phyloP scores from a whole-genome alignment of 2,329 filamentous ascomycete genomes.

The Clarireedia paspali region DNA sequence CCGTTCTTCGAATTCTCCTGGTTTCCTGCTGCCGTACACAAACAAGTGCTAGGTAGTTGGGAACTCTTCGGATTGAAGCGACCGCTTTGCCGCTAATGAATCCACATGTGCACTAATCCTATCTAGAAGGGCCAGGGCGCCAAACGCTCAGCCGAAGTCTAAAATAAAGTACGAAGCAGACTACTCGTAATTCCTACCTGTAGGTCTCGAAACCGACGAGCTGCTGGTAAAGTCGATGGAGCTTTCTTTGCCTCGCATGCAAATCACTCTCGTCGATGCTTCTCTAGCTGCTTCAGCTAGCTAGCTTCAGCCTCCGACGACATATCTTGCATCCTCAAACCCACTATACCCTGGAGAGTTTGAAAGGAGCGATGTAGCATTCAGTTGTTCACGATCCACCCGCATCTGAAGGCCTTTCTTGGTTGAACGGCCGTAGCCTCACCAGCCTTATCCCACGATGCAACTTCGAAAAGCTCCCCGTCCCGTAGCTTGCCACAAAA shows the following conservation, averaged over 20 bases:
- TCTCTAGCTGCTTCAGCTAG: background rate
- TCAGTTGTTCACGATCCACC: background rate
- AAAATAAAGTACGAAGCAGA: background rate
- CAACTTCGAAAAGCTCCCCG: conserved; percentile 6
- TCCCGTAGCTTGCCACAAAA: background rate
- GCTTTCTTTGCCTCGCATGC: background rate
- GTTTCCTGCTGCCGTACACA: too few relatives aligned
- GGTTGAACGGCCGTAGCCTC: background rate
- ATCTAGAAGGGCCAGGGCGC: background rate
- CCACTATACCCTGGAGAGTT: background rate
- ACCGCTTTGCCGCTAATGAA: background rate
- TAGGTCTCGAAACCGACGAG: background rate
- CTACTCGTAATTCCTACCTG: background rate
- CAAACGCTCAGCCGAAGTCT: background rate
- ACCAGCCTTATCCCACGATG: conserved; percentile 9
- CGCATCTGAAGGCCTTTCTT: background rate
- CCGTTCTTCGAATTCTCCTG: too few relatives aligned
- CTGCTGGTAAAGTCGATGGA: background rate
- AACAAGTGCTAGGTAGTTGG: too few relatives aligned
- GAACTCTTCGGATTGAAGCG: background rate
- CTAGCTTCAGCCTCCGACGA: conserved; percentile 5
- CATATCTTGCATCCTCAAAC: conserved; percentile 1
- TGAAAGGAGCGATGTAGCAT: too few relatives aligned
- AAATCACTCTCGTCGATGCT: background rate
- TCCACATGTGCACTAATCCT: background rate